These are phyloP conservation scores for Leishmania major DNA, from an alignment of 208 protist genomes.

Conservation along the genomic window DNA sequence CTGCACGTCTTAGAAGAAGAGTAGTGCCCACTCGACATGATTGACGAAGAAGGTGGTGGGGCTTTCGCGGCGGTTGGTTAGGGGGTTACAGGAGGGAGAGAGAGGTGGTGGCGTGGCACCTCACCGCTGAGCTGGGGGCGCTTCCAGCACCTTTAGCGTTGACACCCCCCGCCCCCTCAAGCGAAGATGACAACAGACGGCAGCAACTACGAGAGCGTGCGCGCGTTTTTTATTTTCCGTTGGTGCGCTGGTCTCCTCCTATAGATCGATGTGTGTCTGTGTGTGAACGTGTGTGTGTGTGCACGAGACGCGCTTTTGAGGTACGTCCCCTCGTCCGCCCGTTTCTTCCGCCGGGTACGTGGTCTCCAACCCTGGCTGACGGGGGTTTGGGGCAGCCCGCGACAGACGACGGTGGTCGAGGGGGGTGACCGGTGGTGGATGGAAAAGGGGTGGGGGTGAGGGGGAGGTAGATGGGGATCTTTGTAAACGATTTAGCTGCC, in stretches of 20 bases:
- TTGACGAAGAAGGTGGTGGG: neutral
- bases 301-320: neutral
- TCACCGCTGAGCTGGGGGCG: neutral
- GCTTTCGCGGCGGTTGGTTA: neutral
- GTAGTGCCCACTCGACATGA: neutral
- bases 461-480: neutral
- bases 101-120: neutral
- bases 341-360: neutral
- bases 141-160: too few species aligned
- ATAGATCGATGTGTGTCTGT: neutral
- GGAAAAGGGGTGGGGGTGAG: neutral
- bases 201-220: neutral
- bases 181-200: too few species aligned
- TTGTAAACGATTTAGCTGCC: neutral
- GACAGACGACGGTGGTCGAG: neutral
- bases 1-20: slow-evolving; percentile 1
- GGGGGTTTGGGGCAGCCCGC: too few species aligned
- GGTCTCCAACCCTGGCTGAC: neutral
- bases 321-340: too few species aligned
- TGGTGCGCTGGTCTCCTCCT: neutral
- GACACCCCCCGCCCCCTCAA: too few species aligned
- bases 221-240: neutral
- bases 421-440: neutral
- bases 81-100: neutral
- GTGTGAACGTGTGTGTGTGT: neutral